These are phyloP conservation scores for Candida sojae DNA, from an alignment of 1,139 yeast genomes.

Conservation along the genomic window DNA sequence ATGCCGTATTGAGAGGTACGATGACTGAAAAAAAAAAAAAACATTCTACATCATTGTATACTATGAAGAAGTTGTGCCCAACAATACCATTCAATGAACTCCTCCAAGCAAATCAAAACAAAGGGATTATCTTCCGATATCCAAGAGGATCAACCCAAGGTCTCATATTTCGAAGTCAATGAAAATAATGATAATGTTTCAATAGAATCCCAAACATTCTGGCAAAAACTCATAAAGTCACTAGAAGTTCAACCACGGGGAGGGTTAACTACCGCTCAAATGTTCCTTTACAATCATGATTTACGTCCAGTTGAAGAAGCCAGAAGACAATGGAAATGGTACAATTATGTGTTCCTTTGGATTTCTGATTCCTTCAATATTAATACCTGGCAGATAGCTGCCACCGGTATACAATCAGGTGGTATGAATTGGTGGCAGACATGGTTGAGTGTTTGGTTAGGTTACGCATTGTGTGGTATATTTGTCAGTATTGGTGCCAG, in stretches of 20 bases:
- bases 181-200: no score
- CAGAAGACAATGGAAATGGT: slow-evolving; percentile 81
- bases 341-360: slow-evolving; percentile 78
- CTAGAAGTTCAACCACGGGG: slow-evolving; percentile 24
- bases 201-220: slow-evolving; percentile 1
- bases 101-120: no score
- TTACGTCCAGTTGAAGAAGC: slow-evolving; percentile 71
- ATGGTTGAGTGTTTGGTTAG: slow-evolving; percentile 83
- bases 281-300: slow-evolving; percentile 70
- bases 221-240: slow-evolving; percentile 9
- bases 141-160: no score
- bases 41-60: no score
- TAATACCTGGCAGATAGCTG: slow-evolving; percentile 89
- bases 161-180: no score
- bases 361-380: slow-evolving; percentile 84
- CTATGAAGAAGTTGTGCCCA: no score
- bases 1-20: no score
- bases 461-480: slow-evolving; percentile 59
- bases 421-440: slow-evolving; percentile 90
- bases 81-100: no score
- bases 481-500: slow-evolving; percentile 68
- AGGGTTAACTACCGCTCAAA: slow-evolving; percentile 44
- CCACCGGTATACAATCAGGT: slow-evolving; percentile 68
- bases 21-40: no score
- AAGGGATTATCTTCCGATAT: no score